Conservation (phyloP, 345 rosid species). For the Erysimum cheiranthoides region DNA sequence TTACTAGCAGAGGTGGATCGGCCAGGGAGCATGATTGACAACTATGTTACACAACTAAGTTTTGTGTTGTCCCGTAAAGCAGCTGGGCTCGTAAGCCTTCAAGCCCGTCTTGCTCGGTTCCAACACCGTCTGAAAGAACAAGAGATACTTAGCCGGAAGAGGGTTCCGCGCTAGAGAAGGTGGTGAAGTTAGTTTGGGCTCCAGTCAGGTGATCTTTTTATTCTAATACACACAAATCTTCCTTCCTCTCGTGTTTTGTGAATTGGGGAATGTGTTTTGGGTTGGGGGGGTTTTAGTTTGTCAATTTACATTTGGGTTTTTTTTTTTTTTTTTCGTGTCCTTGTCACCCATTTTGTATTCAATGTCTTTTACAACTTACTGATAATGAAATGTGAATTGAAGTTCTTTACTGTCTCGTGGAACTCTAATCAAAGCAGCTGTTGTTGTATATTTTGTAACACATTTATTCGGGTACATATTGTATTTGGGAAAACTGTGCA, state of each 20-base stretch:
- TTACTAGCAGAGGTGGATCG: constrained; percentile 89
- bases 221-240: constrained; percentile 37
- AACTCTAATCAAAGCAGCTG: neutral
- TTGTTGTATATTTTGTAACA: constrained; percentile 24
- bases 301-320: constrained; percentile 19
- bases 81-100: constrained; percentile 87
- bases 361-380: constrained; percentile 24
- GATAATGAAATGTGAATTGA: constrained; percentile 37
- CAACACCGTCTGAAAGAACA: constrained; percentile 95
- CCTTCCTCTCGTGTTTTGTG: constrained; percentile 35
- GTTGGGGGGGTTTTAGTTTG: constrained; percentile 11
- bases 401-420: constrained; percentile 11
- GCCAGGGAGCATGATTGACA: constrained; percentile 96
- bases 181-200: constrained; percentile 12
- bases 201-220: constrained; percentile 24
- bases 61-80: constrained; percentile 97
- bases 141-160: constrained; percentile 89
- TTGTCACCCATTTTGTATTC: constrained; percentile 30
- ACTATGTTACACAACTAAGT: constrained; percentile 84
- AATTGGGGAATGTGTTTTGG: constrained; percentile 31
- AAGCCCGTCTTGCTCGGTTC: constrained; percentile 95
- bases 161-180: constrained; percentile 56
- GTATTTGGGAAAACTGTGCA: neutral
- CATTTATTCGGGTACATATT: neutral
- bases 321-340: neutral